Conservation (phyloP, 73 alveolate genomes). For the Diophrys appendiculata region DNA sequence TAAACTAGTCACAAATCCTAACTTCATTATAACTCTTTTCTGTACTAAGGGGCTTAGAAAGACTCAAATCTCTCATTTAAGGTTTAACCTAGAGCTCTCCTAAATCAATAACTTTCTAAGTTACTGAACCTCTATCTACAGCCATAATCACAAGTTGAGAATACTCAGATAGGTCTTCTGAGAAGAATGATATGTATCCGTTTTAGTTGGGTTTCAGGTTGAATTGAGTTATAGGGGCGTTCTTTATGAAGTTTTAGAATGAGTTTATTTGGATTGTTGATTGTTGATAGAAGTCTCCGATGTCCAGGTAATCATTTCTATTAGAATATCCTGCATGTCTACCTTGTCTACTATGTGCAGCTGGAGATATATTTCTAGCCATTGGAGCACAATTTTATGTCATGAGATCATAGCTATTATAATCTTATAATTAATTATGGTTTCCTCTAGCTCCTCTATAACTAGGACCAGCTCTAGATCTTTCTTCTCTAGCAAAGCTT, state of each 20-base stretch:
- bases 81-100: background rate
- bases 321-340: constrained; percentile 31
- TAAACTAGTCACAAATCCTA: background rate
- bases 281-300: constrained; percentile 40
- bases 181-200: constrained; percentile 14
- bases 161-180: background rate
- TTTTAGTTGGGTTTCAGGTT: constrained; percentile 29
- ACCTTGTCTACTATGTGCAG: no score
- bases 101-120: constrained; percentile 10
- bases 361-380: no score
- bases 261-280: background rate
- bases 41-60: constrained; percentile 12
- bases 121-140: constrained; percentile 2
- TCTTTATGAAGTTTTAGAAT: constrained; percentile 62
- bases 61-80: constrained; percentile 12
- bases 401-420: no score
- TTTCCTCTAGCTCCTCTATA: no score
- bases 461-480: no score
- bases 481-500: no score
- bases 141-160: constrained; percentile 12
- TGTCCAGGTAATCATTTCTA: constrained; percentile 28
- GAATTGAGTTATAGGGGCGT: constrained; percentile 25
- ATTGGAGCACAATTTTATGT: no score
- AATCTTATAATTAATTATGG: no score
- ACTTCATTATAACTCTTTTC: constrained; percentile 13